phyloP scores from a whole-genome alignment of 2,329 filamentous ascomycete species.

The Aspergillus hortae region DNA sequence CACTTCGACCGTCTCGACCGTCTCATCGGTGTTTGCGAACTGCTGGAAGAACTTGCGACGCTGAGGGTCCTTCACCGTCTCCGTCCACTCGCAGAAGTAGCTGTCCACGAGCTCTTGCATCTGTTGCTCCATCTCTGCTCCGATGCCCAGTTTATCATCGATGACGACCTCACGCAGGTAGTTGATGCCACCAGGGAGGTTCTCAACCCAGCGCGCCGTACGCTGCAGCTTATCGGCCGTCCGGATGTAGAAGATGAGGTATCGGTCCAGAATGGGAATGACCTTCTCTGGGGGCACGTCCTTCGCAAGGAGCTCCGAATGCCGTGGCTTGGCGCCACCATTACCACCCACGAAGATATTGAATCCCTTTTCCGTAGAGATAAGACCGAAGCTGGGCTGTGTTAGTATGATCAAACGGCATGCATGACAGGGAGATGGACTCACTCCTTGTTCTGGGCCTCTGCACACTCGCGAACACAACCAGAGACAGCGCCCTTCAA shows the following conservation, averaged over 20 bases:
- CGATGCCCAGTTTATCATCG: slow-evolving; percentile 82
- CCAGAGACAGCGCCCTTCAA: slow-evolving; percentile 87
- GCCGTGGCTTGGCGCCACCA: slow-evolving; percentile 78
- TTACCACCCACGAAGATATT: slow-evolving; percentile 91
- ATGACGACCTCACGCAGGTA: slow-evolving; percentile 81
- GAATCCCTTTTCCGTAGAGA: slow-evolving; percentile 88
- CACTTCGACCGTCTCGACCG: slow-evolving; percentile 64
- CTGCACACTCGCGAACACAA: slow-evolving; percentile 88
- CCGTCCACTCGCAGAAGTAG: slow-evolving; percentile 91
- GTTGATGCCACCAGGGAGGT: slow-evolving; percentile 74
- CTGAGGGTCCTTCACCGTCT: slow-evolving; percentile 68
- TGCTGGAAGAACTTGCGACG: slow-evolving; percentile 70
- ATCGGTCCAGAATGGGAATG: slow-evolving; percentile 79
- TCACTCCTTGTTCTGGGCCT: slow-evolving; percentile 87
- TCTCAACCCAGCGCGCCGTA: slow-evolving; percentile 84
- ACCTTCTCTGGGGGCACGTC: slow-evolving; percentile 81
- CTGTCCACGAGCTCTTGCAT: slow-evolving; percentile 81
- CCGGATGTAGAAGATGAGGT: slow-evolving; percentile 89
- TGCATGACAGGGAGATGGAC: slow-evolving; percentile 20
- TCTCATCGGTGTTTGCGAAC: slow-evolving; percentile 79
- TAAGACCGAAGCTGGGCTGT: slow-evolving; percentile 69
- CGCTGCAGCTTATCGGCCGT: slow-evolving; percentile 87
- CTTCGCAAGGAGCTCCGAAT: slow-evolving; percentile 79
- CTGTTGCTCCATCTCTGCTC: slow-evolving; percentile 76
- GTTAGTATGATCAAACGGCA: slow-evolving; percentile 8